Evolutionary conservation across 1,139 yeast genomes (phyloP).

Genomic region (Suhomyces taliae): DNA sequence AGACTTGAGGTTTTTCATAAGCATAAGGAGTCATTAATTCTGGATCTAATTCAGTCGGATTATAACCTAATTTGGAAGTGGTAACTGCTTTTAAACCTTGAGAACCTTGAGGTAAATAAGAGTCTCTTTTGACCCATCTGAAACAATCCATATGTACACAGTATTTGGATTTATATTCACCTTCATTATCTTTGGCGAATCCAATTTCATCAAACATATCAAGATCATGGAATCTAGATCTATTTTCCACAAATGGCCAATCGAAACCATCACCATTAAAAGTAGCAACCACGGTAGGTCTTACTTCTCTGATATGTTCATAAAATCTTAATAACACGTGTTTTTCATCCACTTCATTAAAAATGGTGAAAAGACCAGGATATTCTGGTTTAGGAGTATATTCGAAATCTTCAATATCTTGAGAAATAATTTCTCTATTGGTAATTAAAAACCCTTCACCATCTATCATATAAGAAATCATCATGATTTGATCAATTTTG

Average conservation of each 20-base stretch:
- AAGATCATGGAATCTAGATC: constrained; percentile 80
- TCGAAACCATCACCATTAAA: constrained; percentile 98
- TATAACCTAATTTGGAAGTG: constrained; percentile 91
- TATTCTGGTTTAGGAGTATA: constrained; percentile 97
- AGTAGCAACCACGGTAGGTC: constrained; percentile 94
- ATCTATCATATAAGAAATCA: constrained; percentile 99
- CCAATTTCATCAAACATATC: constrained; percentile 95
- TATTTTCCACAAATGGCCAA: constrained; percentile 96
- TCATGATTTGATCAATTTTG: constrained; percentile 91
- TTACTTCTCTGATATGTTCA: constrained; percentile 83
- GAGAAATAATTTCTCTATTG: constrained; percentile 88
- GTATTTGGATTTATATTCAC: constrained; percentile 87
- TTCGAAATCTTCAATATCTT: constrained; percentile 95
- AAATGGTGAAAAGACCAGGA: constrained; percentile 85
- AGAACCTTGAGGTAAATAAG: constrained; percentile 96
- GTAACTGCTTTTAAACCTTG: constrained; percentile 99
- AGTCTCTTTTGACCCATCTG: constrained; percentile 98
- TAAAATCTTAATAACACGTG: constrained; percentile 74
- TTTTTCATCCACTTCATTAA: constrained; percentile 86
- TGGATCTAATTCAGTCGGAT: constrained; percentile 95
- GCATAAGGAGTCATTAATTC: constrained; percentile 99
- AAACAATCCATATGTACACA: constrained; percentile 98
- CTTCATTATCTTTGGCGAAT: constrained; percentile 84
- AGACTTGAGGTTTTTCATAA: constrained; percentile 83
- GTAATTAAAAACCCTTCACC: constrained; percentile 95